Evolutionary conservation across 192 early-diverging fungal genomes (phyloP).

Genomic region (Chytriomyces hyalinus): DNA sequence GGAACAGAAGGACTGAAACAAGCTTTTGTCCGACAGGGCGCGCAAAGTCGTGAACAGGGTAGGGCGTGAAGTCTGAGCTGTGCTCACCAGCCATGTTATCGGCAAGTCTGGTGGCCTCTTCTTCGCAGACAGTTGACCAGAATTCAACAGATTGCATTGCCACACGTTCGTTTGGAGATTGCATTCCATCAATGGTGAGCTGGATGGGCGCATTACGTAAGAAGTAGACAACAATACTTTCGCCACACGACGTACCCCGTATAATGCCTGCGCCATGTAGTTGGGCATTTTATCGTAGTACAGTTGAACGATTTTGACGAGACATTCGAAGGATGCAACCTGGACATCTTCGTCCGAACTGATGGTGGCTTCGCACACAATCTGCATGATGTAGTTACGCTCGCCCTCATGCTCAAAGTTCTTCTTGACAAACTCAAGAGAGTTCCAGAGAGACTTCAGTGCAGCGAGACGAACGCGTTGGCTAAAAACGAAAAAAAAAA

Average conservation of each 20-base stretch:
- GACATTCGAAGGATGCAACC: conserved; percentile 90
- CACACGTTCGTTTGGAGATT: conserved; percentile 83
- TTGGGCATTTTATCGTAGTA: conserved; percentile 97
- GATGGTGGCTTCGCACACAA: conserved; percentile 92
- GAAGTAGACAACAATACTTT: not conserved
- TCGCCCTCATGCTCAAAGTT: conserved; percentile 95
- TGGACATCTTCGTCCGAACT: conserved; percentile 71
- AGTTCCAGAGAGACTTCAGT: conserved; percentile 89
- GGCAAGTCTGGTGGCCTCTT: conserved; percentile 60
- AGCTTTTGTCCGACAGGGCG: conserved; percentile 77
- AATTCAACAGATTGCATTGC: conserved; percentile 98
- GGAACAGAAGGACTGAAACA: conserved; percentile 79
- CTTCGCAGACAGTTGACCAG: conserved; percentile 98
- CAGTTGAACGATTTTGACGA: conserved; percentile 94
- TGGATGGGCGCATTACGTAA: conserved; percentile 7
- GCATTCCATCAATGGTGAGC: conserved; percentile 93
- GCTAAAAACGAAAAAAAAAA: conserved; percentile 1
- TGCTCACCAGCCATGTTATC: conserved; percentile 9
- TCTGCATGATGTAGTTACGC: conserved; percentile 98
- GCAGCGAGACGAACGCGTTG: conserved; percentile 83
- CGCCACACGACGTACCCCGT: conserved; percentile 69
- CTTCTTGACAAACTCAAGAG: conserved; percentile 90
- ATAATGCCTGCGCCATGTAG: conserved; percentile 97
- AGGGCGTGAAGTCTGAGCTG: conserved; percentile 8
- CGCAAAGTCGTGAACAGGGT: conserved; percentile 68